Conservation (phyloP, 2,329 filamentous ascomycete species). For the Fusarium sp. region DNA sequence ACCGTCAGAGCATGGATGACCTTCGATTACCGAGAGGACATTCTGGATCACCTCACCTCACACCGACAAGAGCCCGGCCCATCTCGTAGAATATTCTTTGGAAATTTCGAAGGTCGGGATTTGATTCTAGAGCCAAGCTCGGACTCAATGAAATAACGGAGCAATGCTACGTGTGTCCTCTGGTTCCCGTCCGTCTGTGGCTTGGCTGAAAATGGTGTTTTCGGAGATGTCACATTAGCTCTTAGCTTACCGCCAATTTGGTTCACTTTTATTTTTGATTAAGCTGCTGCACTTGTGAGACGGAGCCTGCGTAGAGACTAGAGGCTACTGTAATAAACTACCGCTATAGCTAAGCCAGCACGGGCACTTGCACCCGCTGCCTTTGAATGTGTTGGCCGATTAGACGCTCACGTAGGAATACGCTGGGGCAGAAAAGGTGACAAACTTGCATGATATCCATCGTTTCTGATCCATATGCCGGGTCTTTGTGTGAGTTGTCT, state of each 20-base stretch:
- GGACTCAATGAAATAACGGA: conserved; percentile 13
- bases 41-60: conserved; percentile 15
- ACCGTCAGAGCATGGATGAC: conserved; percentile 10
- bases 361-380: background rate
- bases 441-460: conserved; percentile 9
- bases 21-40: conserved; percentile 30
- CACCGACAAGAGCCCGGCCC: conserved; percentile 25
- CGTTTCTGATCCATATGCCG: conserved; percentile 4
- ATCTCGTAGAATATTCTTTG: conserved; percentile 22
- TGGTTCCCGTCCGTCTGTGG: conserved; percentile 4
- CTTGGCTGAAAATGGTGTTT: conserved; percentile 17
- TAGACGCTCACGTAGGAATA: background rate
- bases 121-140: conserved; percentile 36
- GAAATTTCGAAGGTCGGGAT: conserved; percentile 22
- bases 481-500: conserved; percentile 13
- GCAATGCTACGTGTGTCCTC: conserved; percentile 7
- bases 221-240: conserved; percentile 11
- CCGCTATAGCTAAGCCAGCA: background rate
- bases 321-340: background rate
- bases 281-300: conserved; percentile 12
- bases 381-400: conserved; percentile 8
- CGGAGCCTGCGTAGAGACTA: background rate
- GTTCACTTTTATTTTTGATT: conserved; percentile 29
- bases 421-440: background rate
- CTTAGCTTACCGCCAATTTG: conserved; percentile 32